Evolutionary conservation across 2,329 filamentous ascomycete genomes (phyloP).

Genomic region (Fusarium equiseti): DNA sequence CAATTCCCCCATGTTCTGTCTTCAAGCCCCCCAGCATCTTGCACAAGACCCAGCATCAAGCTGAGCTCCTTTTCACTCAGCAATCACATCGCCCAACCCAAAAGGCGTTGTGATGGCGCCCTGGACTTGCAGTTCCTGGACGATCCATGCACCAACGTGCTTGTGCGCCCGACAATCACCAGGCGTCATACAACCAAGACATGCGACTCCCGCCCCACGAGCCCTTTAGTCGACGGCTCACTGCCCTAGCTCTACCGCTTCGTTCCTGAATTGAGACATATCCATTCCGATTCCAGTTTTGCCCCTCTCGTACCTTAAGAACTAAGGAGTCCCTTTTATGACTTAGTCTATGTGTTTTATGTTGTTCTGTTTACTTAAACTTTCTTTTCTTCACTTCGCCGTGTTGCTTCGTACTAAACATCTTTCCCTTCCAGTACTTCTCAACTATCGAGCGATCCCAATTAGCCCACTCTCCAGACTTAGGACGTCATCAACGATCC

Average conservation of each 20-base stretch:
- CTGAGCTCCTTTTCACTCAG: conserved; percentile 37
- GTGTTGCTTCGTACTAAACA: conserved; percentile 36
- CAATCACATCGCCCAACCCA: conserved; percentile 42
- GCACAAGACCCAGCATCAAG: conserved; percentile 7
- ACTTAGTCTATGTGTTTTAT: conserved; percentile 2
- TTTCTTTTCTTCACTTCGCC: conserved; percentile 5
- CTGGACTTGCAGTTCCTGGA: conserved; percentile 41
- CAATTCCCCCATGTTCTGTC: conserved; percentile 30
- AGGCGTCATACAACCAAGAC: conserved; percentile 40
- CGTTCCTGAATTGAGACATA: conserved; percentile 58
- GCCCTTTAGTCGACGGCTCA: conserved; percentile 38
- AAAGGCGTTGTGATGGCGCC: conserved; percentile 43
- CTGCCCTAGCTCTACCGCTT: conserved; percentile 41
- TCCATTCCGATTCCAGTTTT: conserved; percentile 50
- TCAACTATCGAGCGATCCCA: conserved; percentile 77
- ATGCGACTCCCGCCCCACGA: conserved; percentile 40
- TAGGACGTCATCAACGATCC: conserved; percentile 27
- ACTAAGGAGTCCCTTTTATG: conserved; percentile 39
- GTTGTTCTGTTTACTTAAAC: conserved; percentile 15
- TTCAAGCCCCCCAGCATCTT: conserved; percentile 25
- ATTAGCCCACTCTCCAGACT: conserved; percentile 64
- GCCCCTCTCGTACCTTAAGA: conserved; percentile 47
- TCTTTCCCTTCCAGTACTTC: conserved; percentile 69
- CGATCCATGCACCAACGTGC: conserved; percentile 43
- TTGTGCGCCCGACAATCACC: conserved; percentile 41